Percentiles rank a stretch among this genome's conserved stretches.
phyloP scores from a whole-genome alignment of 1,139 yeast genomes.

The Nakaseomyces delphensis region DNA sequence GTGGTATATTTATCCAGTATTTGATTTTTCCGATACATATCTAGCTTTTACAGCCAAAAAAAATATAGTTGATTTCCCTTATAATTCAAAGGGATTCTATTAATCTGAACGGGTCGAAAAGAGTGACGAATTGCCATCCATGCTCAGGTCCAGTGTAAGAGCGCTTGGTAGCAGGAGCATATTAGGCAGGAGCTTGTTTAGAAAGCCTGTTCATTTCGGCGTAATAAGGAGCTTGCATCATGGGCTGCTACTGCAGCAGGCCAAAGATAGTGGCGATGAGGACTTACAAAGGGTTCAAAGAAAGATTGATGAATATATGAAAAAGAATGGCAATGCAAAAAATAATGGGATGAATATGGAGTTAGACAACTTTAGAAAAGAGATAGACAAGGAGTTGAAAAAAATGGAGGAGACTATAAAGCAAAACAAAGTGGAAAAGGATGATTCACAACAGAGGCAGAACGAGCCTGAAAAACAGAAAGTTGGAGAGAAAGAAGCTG shows the following conservation, averaged over 20 bases:
- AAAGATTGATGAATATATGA: conserved; percentile 4
- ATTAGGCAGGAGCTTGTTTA: neutral
- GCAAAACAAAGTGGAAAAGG: neutral
- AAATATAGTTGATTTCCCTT: no score
- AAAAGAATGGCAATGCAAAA: neutral
- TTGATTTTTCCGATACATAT: no score
- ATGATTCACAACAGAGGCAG: neutral
- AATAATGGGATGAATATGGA: conserved; percentile 1
- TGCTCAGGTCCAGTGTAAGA: neutral
- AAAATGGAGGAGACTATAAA: conserved; percentile 3
- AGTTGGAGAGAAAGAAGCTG: neutral
- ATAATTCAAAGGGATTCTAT: no score
- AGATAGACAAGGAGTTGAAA: conserved; percentile 5
- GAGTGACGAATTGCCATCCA: no score
- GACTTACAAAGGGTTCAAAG: conserved; percentile 3
- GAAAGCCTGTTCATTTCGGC: neutral
- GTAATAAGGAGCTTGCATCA: neutral
- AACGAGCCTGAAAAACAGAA: neutral
- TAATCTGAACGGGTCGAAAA: no score
- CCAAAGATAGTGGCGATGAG: conserved; percentile 3
- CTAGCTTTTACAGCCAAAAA: no score
- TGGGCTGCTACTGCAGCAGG: neutral
- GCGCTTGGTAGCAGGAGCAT: neutral
- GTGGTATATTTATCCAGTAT: no score
- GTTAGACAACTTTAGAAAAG: conserved; percentile 3